These are phyloP conservation scores for Malus hybrid DNA, from an alignment of 331 rosid genomes.

Conservation along the genomic window DNA sequence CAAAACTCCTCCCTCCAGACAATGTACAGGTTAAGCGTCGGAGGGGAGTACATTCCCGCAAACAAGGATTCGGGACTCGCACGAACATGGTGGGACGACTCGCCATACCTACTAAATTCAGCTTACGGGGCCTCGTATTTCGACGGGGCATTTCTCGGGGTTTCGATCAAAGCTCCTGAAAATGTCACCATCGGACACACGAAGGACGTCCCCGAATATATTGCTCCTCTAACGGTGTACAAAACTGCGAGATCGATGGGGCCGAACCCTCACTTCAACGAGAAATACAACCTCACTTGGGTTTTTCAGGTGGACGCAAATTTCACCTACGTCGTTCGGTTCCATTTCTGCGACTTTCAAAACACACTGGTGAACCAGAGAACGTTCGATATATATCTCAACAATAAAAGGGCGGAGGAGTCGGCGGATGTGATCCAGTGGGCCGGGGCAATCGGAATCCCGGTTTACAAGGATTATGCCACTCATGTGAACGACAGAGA, in stretches of 20 bases:
- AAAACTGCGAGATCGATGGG: constrained; percentile 38
- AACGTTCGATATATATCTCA: constrained; percentile 34
- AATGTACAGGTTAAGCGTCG: constrained; percentile 31
- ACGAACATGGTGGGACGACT: constrained; percentile 34
- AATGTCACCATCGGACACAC: constrained; percentile 16
- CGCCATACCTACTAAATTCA: constrained; percentile 7
- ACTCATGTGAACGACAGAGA: constrained; percentile 3
- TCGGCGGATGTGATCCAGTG: constrained; percentile 34
- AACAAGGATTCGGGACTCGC: constrained; percentile 18
- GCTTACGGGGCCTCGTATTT: not conserved
- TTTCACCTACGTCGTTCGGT: constrained; percentile 35
- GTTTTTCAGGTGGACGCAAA: constrained; percentile 28
- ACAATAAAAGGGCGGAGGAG: constrained; percentile 29
- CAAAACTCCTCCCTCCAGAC: constrained; percentile 22
- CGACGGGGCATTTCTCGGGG: not conserved
- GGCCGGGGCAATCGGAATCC: constrained; percentile 24
- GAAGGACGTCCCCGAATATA: constrained; percentile 4
- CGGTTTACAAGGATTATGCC: constrained; percentile 36
- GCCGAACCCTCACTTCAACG: constrained; percentile 8
- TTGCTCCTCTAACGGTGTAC: constrained; percentile 34
- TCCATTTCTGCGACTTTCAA: constrained; percentile 42
- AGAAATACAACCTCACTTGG: constrained; percentile 35
- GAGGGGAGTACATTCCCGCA: constrained; percentile 27
- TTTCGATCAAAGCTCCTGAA: constrained; percentile 3
- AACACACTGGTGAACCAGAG: constrained; percentile 23